Evolutionary conservation across 2,329 filamentous ascomycete genomes (phyloP), one percentile per base, ranked within the genome.

Genomic region (Venturia nashicola): DNA sequence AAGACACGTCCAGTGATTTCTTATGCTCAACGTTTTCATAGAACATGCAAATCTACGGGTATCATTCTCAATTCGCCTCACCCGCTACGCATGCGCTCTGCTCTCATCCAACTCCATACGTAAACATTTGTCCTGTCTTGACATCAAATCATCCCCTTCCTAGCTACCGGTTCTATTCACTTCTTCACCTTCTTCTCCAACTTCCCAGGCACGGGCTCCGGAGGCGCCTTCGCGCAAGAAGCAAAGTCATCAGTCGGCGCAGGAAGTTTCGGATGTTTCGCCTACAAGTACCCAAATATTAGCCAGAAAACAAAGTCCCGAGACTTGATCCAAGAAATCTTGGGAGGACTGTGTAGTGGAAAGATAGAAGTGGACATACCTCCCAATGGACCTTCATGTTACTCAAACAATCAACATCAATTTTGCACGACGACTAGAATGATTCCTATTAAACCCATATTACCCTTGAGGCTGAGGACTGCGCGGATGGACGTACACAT

Each of bases 111-210:
- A 48, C 12, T 48, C n/a, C 20, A 27, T 20, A 3, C 44, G n/a
- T 46, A 20, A 46, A 9, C 48, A 27, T 14, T 8, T 16, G 18
- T 16, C 6, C 20, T 54, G 20, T 32, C 32, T 7, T 54, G 18
- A 32, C 27, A 54, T 12, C 12, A 32, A 32, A 9, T 36, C 51
- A 20, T 57, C 51, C 11, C 27, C 9, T 36, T 9, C 12, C 16
- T 36, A 2, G 27, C 14, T 34, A 2, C 32, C 27, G n/a, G 4
- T 20, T 18, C 51, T 27, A 20, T 57, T 57, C 32, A 57, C 51
- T 57, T 57, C 51, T 57, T 57, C 46, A 27, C 46, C 46, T 51
- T 51, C 32, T 57, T 57, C 51, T 57, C 27, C 51, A 57, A 57
- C 51, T 57, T 57, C 5, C 51, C 27, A 14, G 51, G 51, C 27